Percentiles rank a stretch among this genome's conserved stretches.
phyloP scores from a whole-genome alignment of 768 basidiomycete genomes.

The Collybia nuda region DNA sequence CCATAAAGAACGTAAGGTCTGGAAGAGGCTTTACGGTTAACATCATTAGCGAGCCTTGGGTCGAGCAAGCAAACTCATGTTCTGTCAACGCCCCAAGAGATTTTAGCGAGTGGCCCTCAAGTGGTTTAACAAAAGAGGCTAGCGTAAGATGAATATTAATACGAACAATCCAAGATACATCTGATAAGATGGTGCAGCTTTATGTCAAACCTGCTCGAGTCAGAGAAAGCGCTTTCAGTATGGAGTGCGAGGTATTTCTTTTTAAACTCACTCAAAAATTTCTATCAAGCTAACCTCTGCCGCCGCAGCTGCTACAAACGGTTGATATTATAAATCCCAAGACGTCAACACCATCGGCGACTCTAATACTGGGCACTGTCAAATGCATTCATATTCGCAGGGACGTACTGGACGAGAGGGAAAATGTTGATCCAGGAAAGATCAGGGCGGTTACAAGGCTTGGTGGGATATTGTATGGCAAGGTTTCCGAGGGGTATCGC shows the following conservation, averaged over 20 bases:
- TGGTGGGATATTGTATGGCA: slow-evolving; percentile 50
- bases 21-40: slow-evolving; percentile 73
- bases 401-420: slow-evolving; percentile 43
- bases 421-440: slow-evolving; percentile 46
- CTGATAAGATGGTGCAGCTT: slow-evolving; percentile 23
- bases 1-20: slow-evolving; percentile 56
- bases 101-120: slow-evolving; percentile 59
- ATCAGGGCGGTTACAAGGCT: slow-evolving; percentile 50
- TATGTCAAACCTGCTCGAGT: slow-evolving; percentile 54
- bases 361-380: slow-evolving; percentile 50
- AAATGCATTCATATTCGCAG: slow-evolving; percentile 60
- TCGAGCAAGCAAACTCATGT: slow-evolving; percentile 53
- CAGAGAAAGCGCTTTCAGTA: slow-evolving; percentile 60
- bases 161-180: neutral
- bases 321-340: slow-evolving; percentile 41
- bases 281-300: no score
- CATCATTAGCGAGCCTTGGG: slow-evolving; percentile 72
- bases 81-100: slow-evolving; percentile 53
- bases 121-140: slow-evolving; percentile 55
- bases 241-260: slow-evolving; percentile 53
- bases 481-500: slow-evolving; percentile 45
- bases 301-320: slow-evolving; percentile 38
- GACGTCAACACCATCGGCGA: slow-evolving; percentile 31
- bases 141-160: slow-evolving; percentile 39
- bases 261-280: neutral